Base-by-base conservation (phyloP, 2,329 filamentous ascomycete genomes). In the Neonectria magnoliae region DNA sequence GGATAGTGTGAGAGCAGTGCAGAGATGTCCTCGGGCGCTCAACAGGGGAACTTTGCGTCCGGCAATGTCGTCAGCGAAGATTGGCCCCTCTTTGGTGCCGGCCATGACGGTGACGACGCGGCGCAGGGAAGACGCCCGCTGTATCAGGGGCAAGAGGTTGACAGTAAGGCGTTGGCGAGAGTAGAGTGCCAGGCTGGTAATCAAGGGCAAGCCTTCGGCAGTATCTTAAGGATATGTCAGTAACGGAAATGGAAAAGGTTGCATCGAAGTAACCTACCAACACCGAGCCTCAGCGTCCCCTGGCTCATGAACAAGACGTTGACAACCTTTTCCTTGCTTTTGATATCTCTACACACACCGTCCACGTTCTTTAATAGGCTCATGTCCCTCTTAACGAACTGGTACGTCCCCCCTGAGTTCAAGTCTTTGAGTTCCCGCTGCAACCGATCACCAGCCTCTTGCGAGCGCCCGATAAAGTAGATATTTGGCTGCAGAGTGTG, bases 101-200 rank as follows among this genome's bases (percentile, higher is more conserved):
- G 68, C 70, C 42, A 76, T 64, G 33, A 76, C 67, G 22, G 67
- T 72, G 29, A 78, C 62, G 18, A 77, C 69, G 8, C 73, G 71
- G 5, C 70, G 64, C 5, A 72, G 60, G 18, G 61, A 68, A 1
- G 53, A 8, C 0, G 67, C 70, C 0, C 58, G 57, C 14, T 48
- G 77, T 2, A 91, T 79, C 0, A 84, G 80, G 0, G 88, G 88
- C 9, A 90, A 82, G 1, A 91, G 81, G 58, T 88, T 87, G 48
- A 81, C 62, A 13, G 85, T 80, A 70, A 90, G 86, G 42, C 86
- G 85, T 66, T 85, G 81, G 20, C 88, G 88, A 5, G 84, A 81
- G 76, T 90, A 90, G 76, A 85, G 86, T 20, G 80, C 79, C 16
- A 90, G 79, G 8, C 83, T 80, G 25, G 83, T 80, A 33, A 83